Conservation (phyloP, 108 stramenopile species). For the Nitzschia inconspicua region DNA sequence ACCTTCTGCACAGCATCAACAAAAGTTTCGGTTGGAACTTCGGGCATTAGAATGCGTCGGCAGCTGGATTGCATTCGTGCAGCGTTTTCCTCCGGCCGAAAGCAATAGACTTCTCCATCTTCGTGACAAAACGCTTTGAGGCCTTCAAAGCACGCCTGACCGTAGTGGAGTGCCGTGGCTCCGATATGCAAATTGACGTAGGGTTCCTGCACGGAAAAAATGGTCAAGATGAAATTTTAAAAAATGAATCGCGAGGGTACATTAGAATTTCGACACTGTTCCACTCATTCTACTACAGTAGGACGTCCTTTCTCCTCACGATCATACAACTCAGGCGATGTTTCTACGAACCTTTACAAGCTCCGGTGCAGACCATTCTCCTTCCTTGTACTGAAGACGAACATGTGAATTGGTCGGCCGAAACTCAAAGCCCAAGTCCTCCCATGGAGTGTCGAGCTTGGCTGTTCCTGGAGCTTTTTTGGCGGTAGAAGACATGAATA, state of each 20-base stretch:
- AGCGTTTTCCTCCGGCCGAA: conserved; percentile 97
- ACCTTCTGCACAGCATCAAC: conserved; percentile 85
- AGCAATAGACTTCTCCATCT: conserved; percentile 91
- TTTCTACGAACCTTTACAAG: conserved; percentile 60
- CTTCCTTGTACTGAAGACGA: conserved; percentile 73
- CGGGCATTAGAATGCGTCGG: conserved; percentile 90
- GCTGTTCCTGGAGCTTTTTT: conserved; percentile 74
- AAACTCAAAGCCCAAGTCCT: conserved; percentile 94
- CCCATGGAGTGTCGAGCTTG: conserved; percentile 83
- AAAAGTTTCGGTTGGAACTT: conserved; percentile 81
- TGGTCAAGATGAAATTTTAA: background rate
- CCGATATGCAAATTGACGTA: conserved; percentile 94
- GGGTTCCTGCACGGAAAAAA: conserved; percentile 47
- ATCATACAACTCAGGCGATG: too few species aligned
- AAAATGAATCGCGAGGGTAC: too few species aligned
- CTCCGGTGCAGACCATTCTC: conserved; percentile 71
- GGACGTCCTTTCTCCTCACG: too few species aligned
- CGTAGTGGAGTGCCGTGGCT: conserved; percentile 97
- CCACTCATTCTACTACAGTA: too few species aligned
- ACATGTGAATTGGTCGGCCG: conserved; percentile 91
- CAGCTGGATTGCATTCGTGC: conserved; percentile 77
- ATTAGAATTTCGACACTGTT: too few species aligned
- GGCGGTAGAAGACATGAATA: conserved; percentile 10
- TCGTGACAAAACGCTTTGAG: conserved; percentile 95
- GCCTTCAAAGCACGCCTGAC: conserved; percentile 98